phyloP scores from a whole-genome alignment of 2,329 filamentous ascomycete species.

The Cladosporium sp. region DNA sequence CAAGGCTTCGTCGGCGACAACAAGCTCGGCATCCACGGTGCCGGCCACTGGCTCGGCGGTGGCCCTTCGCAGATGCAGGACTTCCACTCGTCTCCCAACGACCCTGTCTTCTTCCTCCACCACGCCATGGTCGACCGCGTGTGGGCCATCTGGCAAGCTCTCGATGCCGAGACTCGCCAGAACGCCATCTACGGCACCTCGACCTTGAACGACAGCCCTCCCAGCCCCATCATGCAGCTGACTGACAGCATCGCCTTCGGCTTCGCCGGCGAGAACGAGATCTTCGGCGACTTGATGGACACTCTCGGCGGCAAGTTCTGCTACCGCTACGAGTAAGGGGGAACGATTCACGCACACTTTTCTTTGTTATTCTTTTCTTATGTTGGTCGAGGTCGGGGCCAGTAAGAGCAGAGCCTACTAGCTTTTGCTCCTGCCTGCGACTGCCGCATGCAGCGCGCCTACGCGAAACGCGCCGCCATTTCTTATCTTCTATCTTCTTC shows the following conservation, averaged over 20 bases:
- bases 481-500: background rate
- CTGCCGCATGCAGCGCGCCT: background rate
- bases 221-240: constrained; percentile 44
- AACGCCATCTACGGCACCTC: constrained; percentile 44
- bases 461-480: background rate
- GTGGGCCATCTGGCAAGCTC: constrained; percentile 51
- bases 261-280: constrained; percentile 15
- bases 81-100: constrained; percentile 41
- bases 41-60: constrained; percentile 50
- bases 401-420: background rate
- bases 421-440: background rate
- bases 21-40: constrained; percentile 41
- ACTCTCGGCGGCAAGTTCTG: constrained; percentile 21
- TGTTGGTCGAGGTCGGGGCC: background rate
- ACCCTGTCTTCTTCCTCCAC: constrained; percentile 49
- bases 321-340: constrained; percentile 21
- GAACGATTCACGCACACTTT: background rate
- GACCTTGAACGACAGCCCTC: constrained; percentile 46
- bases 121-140: constrained; percentile 48
- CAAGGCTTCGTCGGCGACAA: constrained; percentile 31
- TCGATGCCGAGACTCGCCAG: constrained; percentile 38
- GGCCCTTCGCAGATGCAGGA: constrained; percentile 28
- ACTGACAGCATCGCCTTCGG: constrained; percentile 38
- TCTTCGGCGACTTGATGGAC: constrained; percentile 20
- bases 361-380: background rate